A percentile compares a stretch with the other conserved stretches of the same genome.
These are phyloP conservation scores for Mycocentrospora acerina DNA, from an alignment of 2,329 filamentous ascomycete genomes.

Conservation along the genomic window DNA sequence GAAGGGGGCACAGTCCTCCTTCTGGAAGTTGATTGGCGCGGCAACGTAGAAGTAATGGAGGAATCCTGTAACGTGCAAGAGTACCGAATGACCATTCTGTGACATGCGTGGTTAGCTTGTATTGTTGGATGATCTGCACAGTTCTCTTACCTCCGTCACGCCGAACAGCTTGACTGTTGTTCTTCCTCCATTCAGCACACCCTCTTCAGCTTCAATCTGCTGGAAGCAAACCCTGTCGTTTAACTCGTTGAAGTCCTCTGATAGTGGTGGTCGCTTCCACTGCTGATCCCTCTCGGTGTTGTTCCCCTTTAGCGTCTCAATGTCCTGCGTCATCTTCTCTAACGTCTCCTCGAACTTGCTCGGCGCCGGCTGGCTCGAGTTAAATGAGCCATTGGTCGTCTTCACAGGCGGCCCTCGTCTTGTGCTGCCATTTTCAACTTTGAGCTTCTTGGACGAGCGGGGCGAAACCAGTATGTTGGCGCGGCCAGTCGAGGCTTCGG, in stretches of 20 bases:
- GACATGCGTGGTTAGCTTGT: conserved; percentile 10
- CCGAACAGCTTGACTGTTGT: conserved; percentile 89
- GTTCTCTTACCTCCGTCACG: conserved; percentile 69
- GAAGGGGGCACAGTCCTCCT: conserved; percentile 75
- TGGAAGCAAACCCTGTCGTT: conserved; percentile 82
- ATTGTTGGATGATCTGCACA: neutral
- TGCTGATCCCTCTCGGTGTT: conserved; percentile 92
- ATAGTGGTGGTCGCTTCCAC: conserved; percentile 71
- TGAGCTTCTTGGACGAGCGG: conserved; percentile 74
- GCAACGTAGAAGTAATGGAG: conserved; percentile 94
- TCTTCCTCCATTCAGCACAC: conserved; percentile 73
- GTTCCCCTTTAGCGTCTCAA: conserved; percentile 78
- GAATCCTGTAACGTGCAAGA: conserved; percentile 94
- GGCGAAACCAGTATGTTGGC: conserved; percentile 49
- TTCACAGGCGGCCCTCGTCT: conserved; percentile 65
- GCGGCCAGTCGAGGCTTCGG: conserved; percentile 48
- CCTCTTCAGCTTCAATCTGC: conserved; percentile 93
- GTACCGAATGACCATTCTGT: conserved; percentile 78
- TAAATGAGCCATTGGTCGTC: conserved; percentile 58
- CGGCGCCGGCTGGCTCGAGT: conserved; percentile 75
- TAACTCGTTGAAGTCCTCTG: conserved; percentile 59
- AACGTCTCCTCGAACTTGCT: conserved; percentile 94
- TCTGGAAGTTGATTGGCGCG: conserved; percentile 78
- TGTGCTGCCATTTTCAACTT: conserved; percentile 65
- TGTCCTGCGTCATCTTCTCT: conserved; percentile 94